Evolutionary conservation across 768 basidiomycete genomes (phyloP), one percentile per base, ranked within the genome.

Genomic region (Boletus coccyginus): DNA sequence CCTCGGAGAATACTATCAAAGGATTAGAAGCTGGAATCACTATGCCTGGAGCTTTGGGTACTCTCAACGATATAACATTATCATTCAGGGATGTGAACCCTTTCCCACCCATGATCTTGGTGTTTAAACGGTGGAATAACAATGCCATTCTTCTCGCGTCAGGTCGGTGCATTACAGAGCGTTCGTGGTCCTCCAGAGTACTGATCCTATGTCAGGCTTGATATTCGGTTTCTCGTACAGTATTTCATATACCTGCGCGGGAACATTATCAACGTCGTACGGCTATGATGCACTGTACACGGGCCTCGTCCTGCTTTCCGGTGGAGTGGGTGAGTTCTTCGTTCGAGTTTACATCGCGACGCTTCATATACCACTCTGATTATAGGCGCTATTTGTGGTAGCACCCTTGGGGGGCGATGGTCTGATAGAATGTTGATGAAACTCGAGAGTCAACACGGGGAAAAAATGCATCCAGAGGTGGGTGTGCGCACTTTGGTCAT

Each of bases 271-370:
- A 2, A 73, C 70, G 12, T 69, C 74, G 17, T 96, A 95, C 61
- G 69, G 78, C 39, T 93, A 88, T 67, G 74, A 81, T 57, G 77
- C 92, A 0, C 72, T 96, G 7, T 74, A 81, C 52, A 87, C 88
- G 24, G 94, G 94, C 7, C 73, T 94, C 11, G 83, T 93, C 13
- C 78, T 94, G 2, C 80, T 97, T 3, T 70, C 86, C 0, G 90
- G 80, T 66, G 93, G 93, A 29, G 58, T 80, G n/a, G 88, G 88
- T 84, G 50, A 41, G 78, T 62, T 41, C 7, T 24, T 47, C 14
- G 7, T 35, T 27, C 21, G 35, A 45, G 12, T 40, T 44, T n/a
- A 36, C 14, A 21, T 17, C 19, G 24, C 1, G 32, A 36, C 7
- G 36, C 14, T 31, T 41, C 36, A 58, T 43, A 17, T 27, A 39